These are phyloP conservation scores for Phytopythium delawarense DNA, from an alignment of 352 stramenopile species.

Conservation along the genomic window DNA sequence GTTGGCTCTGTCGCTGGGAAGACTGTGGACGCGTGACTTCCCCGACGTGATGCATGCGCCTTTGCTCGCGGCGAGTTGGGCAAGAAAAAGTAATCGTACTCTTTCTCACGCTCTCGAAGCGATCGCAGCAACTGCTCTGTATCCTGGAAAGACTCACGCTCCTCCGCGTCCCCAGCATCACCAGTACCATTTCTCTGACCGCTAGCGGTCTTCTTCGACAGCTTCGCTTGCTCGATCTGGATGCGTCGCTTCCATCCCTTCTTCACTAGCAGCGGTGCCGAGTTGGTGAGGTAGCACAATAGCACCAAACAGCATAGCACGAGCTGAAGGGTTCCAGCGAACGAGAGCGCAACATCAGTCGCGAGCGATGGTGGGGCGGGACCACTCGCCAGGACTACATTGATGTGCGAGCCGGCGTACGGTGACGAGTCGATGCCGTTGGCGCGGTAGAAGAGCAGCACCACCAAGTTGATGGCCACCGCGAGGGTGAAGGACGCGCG, in stretches of 20 bases:
- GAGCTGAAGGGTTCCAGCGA: constrained; percentile 51
- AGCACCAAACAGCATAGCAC: constrained; percentile 44
- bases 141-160: constrained; percentile 57
- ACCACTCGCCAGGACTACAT: constrained; percentile 21
- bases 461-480: constrained; percentile 51
- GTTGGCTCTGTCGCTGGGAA: not conserved
- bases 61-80: constrained; percentile 11
- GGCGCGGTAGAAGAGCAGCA: constrained; percentile 57
- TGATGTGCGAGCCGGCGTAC: constrained; percentile 38
- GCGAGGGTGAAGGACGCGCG: constrained; percentile 45
- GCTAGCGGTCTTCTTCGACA: constrained; percentile 41
- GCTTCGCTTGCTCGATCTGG: constrained; percentile 27
- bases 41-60: not conserved
- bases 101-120: constrained; percentile 51
- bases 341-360: constrained; percentile 32
- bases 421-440: constrained; percentile 46
- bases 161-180: constrained; percentile 18
- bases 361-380: constrained; percentile 17
- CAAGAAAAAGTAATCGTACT: constrained; percentile 62
- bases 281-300: constrained; percentile 64
- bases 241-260: constrained; percentile 64
- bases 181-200: constrained; percentile 13
- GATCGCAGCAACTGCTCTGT: constrained; percentile 56
- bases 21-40: not conserved
- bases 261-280: constrained; percentile 58